phyloP scores from a whole-genome alignment of 2,329 filamentous ascomycete genomes.

The Pezicula radicicola region DNA sequence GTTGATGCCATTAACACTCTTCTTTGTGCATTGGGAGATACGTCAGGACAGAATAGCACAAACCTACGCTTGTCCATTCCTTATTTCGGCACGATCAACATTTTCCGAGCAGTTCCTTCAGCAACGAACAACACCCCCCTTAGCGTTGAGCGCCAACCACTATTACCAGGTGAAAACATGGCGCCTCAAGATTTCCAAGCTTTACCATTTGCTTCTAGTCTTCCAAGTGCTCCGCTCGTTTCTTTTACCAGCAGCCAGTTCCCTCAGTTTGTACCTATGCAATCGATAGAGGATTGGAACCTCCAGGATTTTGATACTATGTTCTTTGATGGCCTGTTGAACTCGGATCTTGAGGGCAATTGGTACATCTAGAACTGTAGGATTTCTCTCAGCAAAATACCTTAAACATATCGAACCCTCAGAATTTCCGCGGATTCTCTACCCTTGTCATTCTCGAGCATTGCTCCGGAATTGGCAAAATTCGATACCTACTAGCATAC shows the following conservation, averaged over 20 bases:
- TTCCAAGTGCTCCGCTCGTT: slow-evolving; percentile 1
- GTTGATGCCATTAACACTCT: slow-evolving; percentile 6
- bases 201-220: neutral
- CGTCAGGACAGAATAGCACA: neutral
- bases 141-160: neutral
- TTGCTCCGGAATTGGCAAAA: no score
- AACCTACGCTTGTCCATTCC: slow-evolving; percentile 18
- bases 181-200: neutral
- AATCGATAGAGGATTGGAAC: slow-evolving; percentile 5
- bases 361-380: slow-evolving; percentile 1
- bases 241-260: slow-evolving; percentile 6
- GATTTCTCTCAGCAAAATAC: no score
- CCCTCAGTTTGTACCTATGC: slow-evolving; percentile 3
- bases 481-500: no score
- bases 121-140: neutral
- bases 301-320: slow-evolving; percentile 6
- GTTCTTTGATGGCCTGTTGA: slow-evolving; percentile 7
- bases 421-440: no score
- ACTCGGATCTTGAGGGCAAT: slow-evolving; percentile 7
- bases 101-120: slow-evolving; percentile 15
- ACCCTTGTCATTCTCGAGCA: no score
- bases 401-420: no score
- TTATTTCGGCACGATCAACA: slow-evolving; percentile 30
- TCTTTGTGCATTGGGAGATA: slow-evolving; percentile 7
- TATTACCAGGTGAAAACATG: neutral